These are phyloP conservation scores for Corymbia citriodora DNA, from an alignment of 441 rosid genomes.

Conservation along the genomic window DNA sequence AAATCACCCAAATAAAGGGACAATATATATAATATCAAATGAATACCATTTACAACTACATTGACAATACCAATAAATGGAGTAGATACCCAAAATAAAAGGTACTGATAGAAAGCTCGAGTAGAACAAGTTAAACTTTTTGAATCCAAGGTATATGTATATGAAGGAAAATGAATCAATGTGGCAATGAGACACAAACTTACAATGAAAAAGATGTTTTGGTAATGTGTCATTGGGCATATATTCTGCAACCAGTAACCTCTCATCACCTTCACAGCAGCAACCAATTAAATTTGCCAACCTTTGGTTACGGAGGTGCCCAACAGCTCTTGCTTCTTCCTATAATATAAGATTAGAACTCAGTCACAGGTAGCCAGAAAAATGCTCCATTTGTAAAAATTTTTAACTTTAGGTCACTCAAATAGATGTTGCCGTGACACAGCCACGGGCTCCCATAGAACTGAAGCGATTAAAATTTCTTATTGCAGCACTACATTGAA, in stretches of 20 bases:
- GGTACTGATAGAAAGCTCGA: not conserved
- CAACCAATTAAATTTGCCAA: constrained; percentile 53
- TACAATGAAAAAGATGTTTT: constrained; percentile 67
- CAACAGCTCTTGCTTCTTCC: constrained; percentile 59
- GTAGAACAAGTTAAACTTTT: not conserved
- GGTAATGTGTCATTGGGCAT: constrained; percentile 58
- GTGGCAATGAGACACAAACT: not conserved
- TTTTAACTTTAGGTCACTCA: not conserved
- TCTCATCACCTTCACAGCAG: constrained; percentile 52
- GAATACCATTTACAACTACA: not conserved
- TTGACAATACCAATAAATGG: not conserved
- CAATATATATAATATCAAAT: not conserved
- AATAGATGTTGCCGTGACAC: not conserved
- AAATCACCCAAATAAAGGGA: not conserved
- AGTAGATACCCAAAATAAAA: not conserved
- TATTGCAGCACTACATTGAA: not conserved
- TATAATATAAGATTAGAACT: constrained; percentile 6
- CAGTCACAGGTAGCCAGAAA: not conserved
- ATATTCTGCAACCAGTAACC: constrained; percentile 52
- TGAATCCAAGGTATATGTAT: not conserved
- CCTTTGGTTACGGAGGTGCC: constrained; percentile 47
- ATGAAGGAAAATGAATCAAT: not conserved
- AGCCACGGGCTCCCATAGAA: not conserved
- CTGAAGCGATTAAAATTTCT: not conserved
- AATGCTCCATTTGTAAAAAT: not conserved